phyloP scores from a whole-genome alignment of 208 protist species.

The Leishmania tropica region DNA sequence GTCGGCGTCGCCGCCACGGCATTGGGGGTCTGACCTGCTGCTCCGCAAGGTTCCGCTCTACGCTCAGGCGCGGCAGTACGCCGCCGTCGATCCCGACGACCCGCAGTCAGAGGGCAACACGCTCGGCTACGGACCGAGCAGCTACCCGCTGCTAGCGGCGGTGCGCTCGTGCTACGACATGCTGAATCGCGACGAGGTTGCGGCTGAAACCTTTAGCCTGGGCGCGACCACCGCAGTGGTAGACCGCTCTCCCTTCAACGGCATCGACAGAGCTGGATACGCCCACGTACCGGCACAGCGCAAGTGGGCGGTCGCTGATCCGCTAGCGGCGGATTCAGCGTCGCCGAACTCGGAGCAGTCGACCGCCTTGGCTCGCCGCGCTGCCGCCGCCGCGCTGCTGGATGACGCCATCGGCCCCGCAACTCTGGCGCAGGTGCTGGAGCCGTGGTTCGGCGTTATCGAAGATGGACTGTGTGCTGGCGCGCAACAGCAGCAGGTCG shows the following conservation, averaged over 20 bases:
- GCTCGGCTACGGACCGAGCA: conserved; percentile 51
- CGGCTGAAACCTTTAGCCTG: background rate
- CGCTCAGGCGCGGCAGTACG: conserved; percentile 40
- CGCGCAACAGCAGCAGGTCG: conserved; percentile 2
- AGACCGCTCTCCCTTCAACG: conserved; percentile 27
- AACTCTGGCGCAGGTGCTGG: conserved; percentile 23
- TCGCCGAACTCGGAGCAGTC: background rate
- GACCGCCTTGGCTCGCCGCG: conserved; percentile 9
- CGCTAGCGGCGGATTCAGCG: background rate
- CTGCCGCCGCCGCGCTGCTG: conserved; percentile 18
- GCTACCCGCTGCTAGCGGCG: conserved; percentile 52
- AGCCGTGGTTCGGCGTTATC: conserved; percentile 33
- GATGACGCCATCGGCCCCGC: conserved; percentile 23
- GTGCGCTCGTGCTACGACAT: conserved; percentile 21
- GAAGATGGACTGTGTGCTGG: conserved; percentile 14
- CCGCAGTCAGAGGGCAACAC: conserved; percentile 56
- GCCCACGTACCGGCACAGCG: conserved; percentile 23
- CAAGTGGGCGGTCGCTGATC: conserved; percentile 14
- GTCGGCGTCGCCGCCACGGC: conserved; percentile 1
- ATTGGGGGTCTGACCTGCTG: conserved; percentile 52
- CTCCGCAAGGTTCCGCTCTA: conserved; percentile 64
- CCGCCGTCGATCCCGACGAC: conserved; percentile 32
- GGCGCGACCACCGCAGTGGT: background rate
- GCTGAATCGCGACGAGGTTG: conserved; percentile 2
- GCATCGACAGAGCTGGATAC: conserved; percentile 25